These are phyloP conservation scores for Bombardia bombarda DNA, from an alignment of 495 filamentous ascomycete species.

Conservation along the genomic window DNA sequence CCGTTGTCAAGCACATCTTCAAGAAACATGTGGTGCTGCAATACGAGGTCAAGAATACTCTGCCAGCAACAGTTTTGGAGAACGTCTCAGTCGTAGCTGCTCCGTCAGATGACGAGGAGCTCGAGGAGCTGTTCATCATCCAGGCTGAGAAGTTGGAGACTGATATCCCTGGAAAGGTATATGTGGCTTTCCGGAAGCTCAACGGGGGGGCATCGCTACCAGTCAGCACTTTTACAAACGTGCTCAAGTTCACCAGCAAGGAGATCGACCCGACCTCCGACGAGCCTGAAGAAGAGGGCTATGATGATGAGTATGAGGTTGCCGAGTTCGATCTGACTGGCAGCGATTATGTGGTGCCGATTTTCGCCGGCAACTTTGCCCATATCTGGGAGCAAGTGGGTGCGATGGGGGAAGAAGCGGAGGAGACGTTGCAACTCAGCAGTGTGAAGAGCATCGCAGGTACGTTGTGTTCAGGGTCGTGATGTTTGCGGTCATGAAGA, in stretches of 20 bases:
- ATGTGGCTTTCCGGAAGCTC: conserved; percentile 86
- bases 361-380: conserved; percentile 90
- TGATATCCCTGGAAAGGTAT: conserved; percentile 83
- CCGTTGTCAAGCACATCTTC: conserved; percentile 93
- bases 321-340: conserved; percentile 87
- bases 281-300: conserved; percentile 85
- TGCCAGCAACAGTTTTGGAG: conserved; percentile 80
- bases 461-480: conserved; percentile 50
- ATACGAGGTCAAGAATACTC: conserved; percentile 96
- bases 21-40: conserved; percentile 94
- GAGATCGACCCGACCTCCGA: conserved; percentile 94
- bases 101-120: conserved; percentile 74
- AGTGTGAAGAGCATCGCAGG: conserved; percentile 88
- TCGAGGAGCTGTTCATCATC: conserved; percentile 87
- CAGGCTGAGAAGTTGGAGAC: conserved; percentile 72
- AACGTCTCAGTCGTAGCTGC: conserved; percentile 86
- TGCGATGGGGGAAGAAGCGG: conserved; percentile 77
- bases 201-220: conserved; percentile 64
- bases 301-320: conserved; percentile 96
- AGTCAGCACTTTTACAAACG: conserved; percentile 76
- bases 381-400: conserved; percentile 96
- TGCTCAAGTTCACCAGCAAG: conserved; percentile 93
- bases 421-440: conserved; percentile 84
- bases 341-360: conserved; percentile 87
- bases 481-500: background rate